Percentiles rank a stretch among this genome's conserved stretches.
These are phyloP conservation scores for Pulveroboletus ravenelii DNA, from an alignment of 768 basidiomycete species.

Conservation along the genomic window DNA sequence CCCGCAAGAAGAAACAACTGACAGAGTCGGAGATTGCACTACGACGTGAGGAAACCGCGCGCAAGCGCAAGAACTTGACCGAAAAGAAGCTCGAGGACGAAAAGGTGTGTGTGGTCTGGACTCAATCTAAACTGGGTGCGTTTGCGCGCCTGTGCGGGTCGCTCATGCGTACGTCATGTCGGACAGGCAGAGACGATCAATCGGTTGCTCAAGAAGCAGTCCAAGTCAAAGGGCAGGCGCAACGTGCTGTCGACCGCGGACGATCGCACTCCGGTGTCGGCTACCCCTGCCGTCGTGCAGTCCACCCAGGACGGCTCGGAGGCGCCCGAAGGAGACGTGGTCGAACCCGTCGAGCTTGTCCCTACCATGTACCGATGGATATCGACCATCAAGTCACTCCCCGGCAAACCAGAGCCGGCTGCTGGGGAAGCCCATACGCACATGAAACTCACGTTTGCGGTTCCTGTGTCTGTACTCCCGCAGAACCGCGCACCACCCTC, in stretches of 20 bases:
- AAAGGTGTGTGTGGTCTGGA: constrained; percentile 45
- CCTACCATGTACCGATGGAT: constrained; percentile 73
- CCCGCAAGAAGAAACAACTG: constrained; percentile 49
- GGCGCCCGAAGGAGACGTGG: constrained; percentile 37
- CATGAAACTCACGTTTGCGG: constrained; percentile 51
- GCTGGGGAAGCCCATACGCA: constrained; percentile 2
- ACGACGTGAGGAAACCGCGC: constrained; percentile 72
- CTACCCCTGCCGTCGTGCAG: constrained; percentile 25
- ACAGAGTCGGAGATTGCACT: constrained; percentile 72
- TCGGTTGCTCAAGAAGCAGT: constrained; percentile 81
- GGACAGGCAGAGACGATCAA: constrained; percentile 81
- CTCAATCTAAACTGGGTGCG: too few species aligned
- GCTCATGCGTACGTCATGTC: background rate
- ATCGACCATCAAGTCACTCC: constrained; percentile 43
- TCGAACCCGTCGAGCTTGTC: constrained; percentile 34
- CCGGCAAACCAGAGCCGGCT: constrained; percentile 2
- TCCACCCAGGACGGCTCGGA: constrained; percentile 30
- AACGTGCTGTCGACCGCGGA: constrained; percentile 46
- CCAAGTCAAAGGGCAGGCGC: constrained; percentile 59
- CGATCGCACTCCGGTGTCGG: constrained; percentile 36
- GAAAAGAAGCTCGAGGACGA: background rate
- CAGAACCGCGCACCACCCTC: constrained; percentile 6
- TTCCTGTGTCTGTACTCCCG: constrained; percentile 38
- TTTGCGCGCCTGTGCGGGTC: too few species aligned
- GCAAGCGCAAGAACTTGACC: constrained; percentile 69